A percentile compares a stretch with the other conserved stretches of the same genome.
These are phyloP conservation scores for Salvia rosmarinus DNA, from an alignment of 257 asterid genomes.

Conservation along the genomic window DNA sequence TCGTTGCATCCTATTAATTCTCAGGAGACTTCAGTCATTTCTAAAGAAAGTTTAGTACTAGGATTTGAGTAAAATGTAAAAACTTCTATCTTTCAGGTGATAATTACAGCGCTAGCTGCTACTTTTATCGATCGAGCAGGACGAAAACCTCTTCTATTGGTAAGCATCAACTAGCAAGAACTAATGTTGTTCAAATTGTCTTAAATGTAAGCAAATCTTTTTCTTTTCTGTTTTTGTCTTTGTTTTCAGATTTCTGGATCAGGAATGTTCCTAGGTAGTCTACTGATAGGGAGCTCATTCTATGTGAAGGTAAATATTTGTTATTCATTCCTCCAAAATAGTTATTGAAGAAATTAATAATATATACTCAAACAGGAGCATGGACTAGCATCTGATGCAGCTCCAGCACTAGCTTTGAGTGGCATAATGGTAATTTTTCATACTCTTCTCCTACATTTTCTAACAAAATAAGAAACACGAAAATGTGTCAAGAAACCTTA, in stretches of 20 bases:
- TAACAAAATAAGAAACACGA: neutral
- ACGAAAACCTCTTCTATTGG: slow-evolving; percentile 87
- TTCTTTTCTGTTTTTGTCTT: neutral
- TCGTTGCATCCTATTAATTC: slow-evolving; percentile 22
- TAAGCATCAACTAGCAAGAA: slow-evolving; percentile 33
- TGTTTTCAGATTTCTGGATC: slow-evolving; percentile 80
- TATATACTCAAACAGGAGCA: slow-evolving; percentile 49
- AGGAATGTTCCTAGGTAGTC: slow-evolving; percentile 78
- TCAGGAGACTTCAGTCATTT: neutral
- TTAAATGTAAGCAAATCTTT: neutral
- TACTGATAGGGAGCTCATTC: slow-evolving; percentile 74
- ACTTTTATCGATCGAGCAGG: slow-evolving; percentile 75
- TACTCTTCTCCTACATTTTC: neutral
- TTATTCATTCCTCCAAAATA: neutral
- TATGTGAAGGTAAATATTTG: slow-evolving; percentile 58
- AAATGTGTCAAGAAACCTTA: neutral
- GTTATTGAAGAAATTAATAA: slow-evolving; percentile 11
- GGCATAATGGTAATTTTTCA: slow-evolving; percentile 74
- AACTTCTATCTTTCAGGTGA: slow-evolving; percentile 48
- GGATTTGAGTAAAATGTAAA: neutral
- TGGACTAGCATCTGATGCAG: slow-evolving; percentile 59
- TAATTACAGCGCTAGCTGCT: slow-evolving; percentile 78
- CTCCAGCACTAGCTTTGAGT: slow-evolving; percentile 71
- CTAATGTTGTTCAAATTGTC: slow-evolving; percentile 2
- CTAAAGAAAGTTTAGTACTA: neutral